phyloP scores from a whole-genome alignment of 2,329 filamentous ascomycete species.

The Ascochyta clinopodiicola region DNA sequence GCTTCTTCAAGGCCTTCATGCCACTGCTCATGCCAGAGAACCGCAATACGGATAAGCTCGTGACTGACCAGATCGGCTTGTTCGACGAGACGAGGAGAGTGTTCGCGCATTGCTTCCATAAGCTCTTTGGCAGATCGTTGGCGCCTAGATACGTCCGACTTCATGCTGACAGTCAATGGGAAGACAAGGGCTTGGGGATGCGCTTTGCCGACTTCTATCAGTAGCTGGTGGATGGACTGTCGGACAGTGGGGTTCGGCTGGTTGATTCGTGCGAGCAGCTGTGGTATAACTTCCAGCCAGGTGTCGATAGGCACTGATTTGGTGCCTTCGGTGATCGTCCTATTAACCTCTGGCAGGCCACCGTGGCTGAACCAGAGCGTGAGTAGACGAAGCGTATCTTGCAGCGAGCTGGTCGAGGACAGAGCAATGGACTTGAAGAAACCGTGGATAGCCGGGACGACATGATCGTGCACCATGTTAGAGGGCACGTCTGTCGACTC shows the following conservation, averaged over 20 bases:
- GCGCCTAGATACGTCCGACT: constrained; percentile 84
- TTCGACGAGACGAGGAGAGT: constrained; percentile 89
- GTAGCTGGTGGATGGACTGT: constrained; percentile 86
- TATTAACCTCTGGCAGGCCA: constrained; percentile 84
- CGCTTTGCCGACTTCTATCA: constrained; percentile 89
- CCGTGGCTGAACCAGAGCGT: constrained; percentile 98
- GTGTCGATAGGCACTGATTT: constrained; percentile 93
- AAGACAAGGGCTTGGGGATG: constrained; percentile 98
- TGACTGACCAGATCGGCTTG: constrained; percentile 95
- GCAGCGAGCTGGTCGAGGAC: constrained; percentile 88
- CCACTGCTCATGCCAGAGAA: constrained; percentile 99
- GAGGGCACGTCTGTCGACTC: constrained; percentile 66
- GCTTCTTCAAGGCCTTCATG: constrained; percentile 98
- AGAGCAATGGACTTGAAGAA: constrained; percentile 98
- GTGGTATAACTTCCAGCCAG: constrained; percentile 97
- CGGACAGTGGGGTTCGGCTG: constrained; percentile 90
- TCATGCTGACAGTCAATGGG: constrained; percentile 96
- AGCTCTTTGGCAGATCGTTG: constrained; percentile 89
- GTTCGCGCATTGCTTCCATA: constrained; percentile 97
- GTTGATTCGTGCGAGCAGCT: constrained; percentile 96
- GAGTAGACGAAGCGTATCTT: constrained; percentile 90
- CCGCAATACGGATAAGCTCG: constrained; percentile 94
- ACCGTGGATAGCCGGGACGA: constrained; percentile 90
- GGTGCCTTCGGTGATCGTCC: constrained; percentile 88
- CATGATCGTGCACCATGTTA: constrained; percentile 79